Base-by-base conservation (phyloP, 305 asterid genomes). In the Fraxinus greggii region DNA sequence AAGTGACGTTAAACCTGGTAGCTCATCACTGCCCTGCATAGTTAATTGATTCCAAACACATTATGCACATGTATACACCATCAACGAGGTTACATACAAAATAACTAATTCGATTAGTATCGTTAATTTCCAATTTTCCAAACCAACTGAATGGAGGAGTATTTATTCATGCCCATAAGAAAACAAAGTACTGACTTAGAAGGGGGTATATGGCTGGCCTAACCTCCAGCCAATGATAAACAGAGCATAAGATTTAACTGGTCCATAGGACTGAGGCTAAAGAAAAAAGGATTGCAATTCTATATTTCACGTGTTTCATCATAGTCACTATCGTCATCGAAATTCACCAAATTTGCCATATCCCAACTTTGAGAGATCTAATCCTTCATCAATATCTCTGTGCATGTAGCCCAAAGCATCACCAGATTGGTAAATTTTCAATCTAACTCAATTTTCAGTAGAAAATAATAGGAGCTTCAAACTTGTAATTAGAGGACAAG, bases 1-100 rank as follows among this genome's bases (percentile, higher is more conserved):
- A 69, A 91, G 94, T 29, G 90, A 91, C 91, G 92, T 87, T 69
- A 95, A 78, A 82, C 99, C 98, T 54, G 98, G 98, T 21, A 81
- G 82, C 80, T 87, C 67, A 61, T 88, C 92, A 80, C 86, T 91
- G 85, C 99, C 97, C 98, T 94, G 93, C 85, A 88, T 79, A 77
- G 36, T 67, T 84, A 85, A 80, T 45, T 51, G 69, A 69, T 69
- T 28, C 36, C 21, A 29, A 69, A 69, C 38, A 13, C 9, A 67
- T 67, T 67, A 67, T 24, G 7, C 17, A 67, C 15, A 7, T 45
- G n/a, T 59, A 59, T 8, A 61, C 17, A 23, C 17, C 15, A 24
- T 8, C 72, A 24, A 9, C 26, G 2, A 61, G 29, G 10, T 67
- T 67, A 28, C 33, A 67, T 10, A 69, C 8, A 69, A 24, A 69